phyloP scores from a whole-genome alignment of 179 eudicot species.

The Drosera spatulata region DNA sequence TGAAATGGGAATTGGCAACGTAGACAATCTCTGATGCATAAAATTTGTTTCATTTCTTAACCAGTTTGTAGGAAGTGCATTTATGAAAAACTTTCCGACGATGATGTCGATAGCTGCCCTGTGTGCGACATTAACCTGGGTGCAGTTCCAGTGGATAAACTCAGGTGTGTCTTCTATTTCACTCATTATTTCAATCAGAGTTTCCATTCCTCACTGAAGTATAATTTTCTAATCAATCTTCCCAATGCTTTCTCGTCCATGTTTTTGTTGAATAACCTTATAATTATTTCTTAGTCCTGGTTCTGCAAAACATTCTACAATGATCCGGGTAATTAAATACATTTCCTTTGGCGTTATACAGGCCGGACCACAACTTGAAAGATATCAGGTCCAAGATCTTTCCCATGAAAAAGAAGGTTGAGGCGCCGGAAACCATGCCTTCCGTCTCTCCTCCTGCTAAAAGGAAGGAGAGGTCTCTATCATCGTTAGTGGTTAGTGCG shows the following conservation, averaged over 20 bases:
- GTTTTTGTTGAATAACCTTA: too few species aligned
- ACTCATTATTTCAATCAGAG: neutral
- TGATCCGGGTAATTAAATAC: too few species aligned
- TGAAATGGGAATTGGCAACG: too few species aligned
- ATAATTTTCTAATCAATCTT: too few species aligned
- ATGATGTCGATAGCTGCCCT: constrained; percentile 80
- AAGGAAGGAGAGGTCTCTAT: constrained; percentile 90
- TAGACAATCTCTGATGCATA: too few species aligned
- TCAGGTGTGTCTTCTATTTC: constrained; percentile 37
- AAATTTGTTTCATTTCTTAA: neutral
- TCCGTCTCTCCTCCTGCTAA: constrained; percentile 50
- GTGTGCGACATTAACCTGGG: constrained; percentile 78
- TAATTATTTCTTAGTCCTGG: too few species aligned
- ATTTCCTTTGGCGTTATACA: constrained; percentile 11
- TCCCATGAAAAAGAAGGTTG: constrained; percentile 60
- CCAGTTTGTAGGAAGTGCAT: constrained; percentile 97
- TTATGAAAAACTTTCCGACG: constrained; percentile 66
- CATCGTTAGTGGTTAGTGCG: constrained; percentile 79
- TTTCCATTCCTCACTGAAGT: too few species aligned
- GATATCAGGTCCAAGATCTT: constrained; percentile 80
- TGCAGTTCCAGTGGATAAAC: constrained; percentile 72
- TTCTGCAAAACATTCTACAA: too few species aligned
- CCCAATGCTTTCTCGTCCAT: too few species aligned
- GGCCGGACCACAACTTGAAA: constrained; percentile 93
- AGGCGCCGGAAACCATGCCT: constrained; percentile 49